A percentile compares a stretch with the other conserved stretches of the same genome.
phyloP scores from a whole-genome alignment of 371 early-diverging fungal genomes.

The Choanephora cucurbitarum region DNA sequence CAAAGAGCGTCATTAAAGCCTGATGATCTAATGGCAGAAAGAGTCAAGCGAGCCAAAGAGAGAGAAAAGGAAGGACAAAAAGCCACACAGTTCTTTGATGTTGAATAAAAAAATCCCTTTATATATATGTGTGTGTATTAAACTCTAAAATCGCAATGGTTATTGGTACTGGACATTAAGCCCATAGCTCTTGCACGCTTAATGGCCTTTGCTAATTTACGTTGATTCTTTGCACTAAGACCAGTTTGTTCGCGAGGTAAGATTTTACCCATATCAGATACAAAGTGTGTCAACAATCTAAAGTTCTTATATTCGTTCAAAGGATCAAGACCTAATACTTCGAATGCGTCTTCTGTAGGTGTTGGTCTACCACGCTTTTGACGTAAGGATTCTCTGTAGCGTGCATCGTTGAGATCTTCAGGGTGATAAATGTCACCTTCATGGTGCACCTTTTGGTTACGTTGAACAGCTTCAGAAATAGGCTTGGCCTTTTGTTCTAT shows the following conservation, averaged over 20 bases:
- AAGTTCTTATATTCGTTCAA: constrained; percentile 77
- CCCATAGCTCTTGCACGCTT: constrained; percentile 84
- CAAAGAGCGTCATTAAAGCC: neutral
- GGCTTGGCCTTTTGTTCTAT: constrained; percentile 36
- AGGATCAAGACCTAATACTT: constrained; percentile 69
- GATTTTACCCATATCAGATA: constrained; percentile 83
- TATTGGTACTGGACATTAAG: constrained; percentile 51
- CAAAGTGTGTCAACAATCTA: constrained; percentile 68
- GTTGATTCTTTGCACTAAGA: constrained; percentile 77
- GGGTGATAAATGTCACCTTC: constrained; percentile 56
- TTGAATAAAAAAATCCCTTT: constrained; percentile 20
- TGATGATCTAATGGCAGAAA: constrained; percentile 27
- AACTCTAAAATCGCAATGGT: constrained; percentile 24
- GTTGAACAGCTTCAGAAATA: constrained; percentile 31
- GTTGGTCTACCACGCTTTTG: constrained; percentile 33
- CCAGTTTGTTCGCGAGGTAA: constrained; percentile 76
- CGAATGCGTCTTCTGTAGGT: constrained; percentile 62
- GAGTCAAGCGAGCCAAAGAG: constrained; percentile 27
- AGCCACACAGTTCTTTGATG: constrained; percentile 25
- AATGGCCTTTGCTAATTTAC: constrained; percentile 78
- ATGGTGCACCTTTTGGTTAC: constrained; percentile 42
- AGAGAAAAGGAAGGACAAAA: constrained; percentile 5
- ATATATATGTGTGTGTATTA: constrained; percentile 6
- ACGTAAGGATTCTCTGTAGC: constrained; percentile 43
- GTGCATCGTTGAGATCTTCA: constrained; percentile 52